phyloP scores from a whole-genome alignment of 176 grass and related monocot genomes.

The Eleusine coracana region DNA sequence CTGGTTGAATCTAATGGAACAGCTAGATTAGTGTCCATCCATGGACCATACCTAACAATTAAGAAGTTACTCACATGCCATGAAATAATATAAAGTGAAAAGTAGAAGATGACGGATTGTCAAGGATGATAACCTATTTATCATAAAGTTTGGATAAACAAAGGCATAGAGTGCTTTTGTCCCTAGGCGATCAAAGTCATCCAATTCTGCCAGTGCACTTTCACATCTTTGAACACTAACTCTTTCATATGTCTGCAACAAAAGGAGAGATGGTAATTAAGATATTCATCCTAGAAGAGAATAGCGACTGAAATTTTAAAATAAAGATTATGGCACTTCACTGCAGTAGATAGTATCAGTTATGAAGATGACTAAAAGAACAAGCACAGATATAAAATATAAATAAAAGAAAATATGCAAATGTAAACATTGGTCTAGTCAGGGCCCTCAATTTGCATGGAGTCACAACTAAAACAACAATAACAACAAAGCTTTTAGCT shows the following conservation, averaged over 20 bases:
- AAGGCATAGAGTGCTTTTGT: conserved; percentile 90
- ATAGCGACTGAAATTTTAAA: neutral
- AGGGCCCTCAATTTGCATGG: conserved; percentile 6
- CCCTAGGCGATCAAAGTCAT: conserved; percentile 65
- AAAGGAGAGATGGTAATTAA: conserved; percentile 27
- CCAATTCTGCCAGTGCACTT: conserved; percentile 43
- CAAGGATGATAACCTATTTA: conserved; percentile 69
- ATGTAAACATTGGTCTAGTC: neutral
- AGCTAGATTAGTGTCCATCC: conserved; percentile 98
- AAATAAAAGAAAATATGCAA: conserved; percentile 1
- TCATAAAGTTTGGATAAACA: conserved; percentile 97
- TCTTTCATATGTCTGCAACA: conserved; percentile 73
- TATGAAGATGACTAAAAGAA: conserved; percentile 19
- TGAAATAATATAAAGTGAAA: neutral
- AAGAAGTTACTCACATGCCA: conserved; percentile 1
- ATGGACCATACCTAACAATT: conserved; percentile 83
- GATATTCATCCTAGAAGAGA: conserved; percentile 23
- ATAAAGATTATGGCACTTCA: neutral
- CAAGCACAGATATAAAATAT: neutral
- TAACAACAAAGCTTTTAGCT: too few species aligned
- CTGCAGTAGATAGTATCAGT: neutral
- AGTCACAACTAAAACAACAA: neutral
- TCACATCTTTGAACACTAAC: conserved; percentile 95
- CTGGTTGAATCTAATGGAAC: conserved; percentile 67
- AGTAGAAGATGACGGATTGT: conserved; percentile 1